phyloP scores from a whole-genome alignment of 768 basidiomycete genomes.

The Tricholoma furcatifolium region DNA sequence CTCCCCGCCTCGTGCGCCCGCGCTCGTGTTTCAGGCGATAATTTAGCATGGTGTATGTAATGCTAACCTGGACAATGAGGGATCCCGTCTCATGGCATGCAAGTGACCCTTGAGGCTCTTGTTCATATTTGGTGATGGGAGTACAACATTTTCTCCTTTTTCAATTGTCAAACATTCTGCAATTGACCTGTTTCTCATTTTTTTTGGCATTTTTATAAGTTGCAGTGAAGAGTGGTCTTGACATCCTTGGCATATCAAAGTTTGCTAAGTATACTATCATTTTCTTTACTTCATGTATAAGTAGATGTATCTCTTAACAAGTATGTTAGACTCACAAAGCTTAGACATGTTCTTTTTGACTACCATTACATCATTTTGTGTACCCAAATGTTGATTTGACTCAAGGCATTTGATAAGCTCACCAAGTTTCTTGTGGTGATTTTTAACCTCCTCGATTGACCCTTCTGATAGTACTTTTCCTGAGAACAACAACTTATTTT shows the following conservation, averaged over 20 bases:
- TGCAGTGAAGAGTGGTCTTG: neutral
- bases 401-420: neutral
- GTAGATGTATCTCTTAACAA: neutral
- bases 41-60: too few species aligned
- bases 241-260: too few species aligned
- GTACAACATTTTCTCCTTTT: too few species aligned
- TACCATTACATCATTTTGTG: neutral
- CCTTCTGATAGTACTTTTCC: neutral
- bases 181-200: too few species aligned
- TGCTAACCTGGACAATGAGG: too few species aligned
- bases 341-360: neutral
- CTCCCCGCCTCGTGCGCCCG: too few species aligned
- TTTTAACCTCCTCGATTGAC: neutral
- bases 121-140: too few species aligned
- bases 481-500: neutral
- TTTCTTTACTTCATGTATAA: neutral
- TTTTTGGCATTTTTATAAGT: too few species aligned
- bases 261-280: neutral
- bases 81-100: too few species aligned
- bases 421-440: neutral
- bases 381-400: neutral
- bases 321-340: neutral
- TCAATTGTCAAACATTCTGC: too few species aligned
- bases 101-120: too few species aligned
- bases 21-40: too few species aligned